phyloP scores from a whole-genome alignment of 2,329 filamentous ascomycete genomes.

The Talaromyces sp. region DNA sequence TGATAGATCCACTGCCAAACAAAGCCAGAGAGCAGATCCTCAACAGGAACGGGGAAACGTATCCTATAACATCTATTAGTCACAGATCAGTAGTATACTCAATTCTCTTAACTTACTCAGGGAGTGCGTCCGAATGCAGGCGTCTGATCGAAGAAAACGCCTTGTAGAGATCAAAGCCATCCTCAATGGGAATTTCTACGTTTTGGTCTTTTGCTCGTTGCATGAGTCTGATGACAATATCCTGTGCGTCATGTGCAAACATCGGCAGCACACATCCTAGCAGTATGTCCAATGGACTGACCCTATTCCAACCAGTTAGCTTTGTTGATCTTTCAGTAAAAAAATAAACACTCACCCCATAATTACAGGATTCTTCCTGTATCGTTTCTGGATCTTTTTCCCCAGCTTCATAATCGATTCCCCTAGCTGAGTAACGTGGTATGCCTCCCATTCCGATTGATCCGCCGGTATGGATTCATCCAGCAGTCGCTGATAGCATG shows the following conservation, averaged over 20 bases:
- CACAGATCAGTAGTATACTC: background rate
- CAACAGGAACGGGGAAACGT: constrained; percentile 82
- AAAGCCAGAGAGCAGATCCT: constrained; percentile 80
- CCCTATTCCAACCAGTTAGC: constrained; percentile 29
- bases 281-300: constrained; percentile 64
- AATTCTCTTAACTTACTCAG: constrained; percentile 40
- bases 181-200: constrained; percentile 77
- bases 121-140: constrained; percentile 73
- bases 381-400: constrained; percentile 87
- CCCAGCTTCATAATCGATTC: constrained; percentile 80
- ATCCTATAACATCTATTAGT: constrained; percentile 31
- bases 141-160: constrained; percentile 79
- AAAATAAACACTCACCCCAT: constrained; percentile 57
- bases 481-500: constrained; percentile 75
- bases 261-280: constrained; percentile 81
- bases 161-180: constrained; percentile 90
- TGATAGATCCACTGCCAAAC: constrained; percentile 92
- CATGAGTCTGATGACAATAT: constrained; percentile 78
- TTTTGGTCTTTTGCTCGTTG: constrained; percentile 64
- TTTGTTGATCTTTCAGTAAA: background rate
- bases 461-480: constrained; percentile 74
- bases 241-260: constrained; percentile 83
- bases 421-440: constrained; percentile 82
- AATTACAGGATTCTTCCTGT: constrained; percentile 79
- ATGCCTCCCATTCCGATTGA: constrained; percentile 83